Percentiles rank a stretch among this genome's conserved stretches.
Conservation (phyloP, 78 protist genomes). For the Monocercomonoides exilis region DNA sequence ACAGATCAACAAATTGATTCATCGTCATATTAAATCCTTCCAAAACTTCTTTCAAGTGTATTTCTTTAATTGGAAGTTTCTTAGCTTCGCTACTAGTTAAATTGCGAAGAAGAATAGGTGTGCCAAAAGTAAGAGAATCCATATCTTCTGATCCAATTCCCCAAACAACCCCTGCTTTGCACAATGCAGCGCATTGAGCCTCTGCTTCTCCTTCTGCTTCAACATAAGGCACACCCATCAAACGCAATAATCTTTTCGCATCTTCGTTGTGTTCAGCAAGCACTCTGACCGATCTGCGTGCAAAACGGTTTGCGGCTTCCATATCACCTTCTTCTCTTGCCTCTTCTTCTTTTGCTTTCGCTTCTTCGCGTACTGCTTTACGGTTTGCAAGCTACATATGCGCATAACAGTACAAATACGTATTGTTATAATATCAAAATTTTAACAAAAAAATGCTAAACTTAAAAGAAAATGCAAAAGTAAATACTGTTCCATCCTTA, state of each 20-base stretch:
- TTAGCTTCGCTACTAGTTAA: constrained; percentile 66
- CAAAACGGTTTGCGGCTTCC: not conserved
- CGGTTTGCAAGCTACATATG: constrained; percentile 79
- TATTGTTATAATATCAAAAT: not conserved
- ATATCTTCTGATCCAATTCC: constrained; percentile 91
- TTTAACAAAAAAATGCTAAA: not conserved
- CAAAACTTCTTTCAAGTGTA: constrained; percentile 47
- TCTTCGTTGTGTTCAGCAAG: constrained; percentile 78
- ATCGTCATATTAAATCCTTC: constrained; percentile 52
- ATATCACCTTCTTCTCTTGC: constrained; percentile 56
- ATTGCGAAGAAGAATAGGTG: constrained; percentile 57
- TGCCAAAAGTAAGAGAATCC: constrained; percentile 93
- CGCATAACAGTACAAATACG: not conserved
- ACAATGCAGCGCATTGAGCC: constrained; percentile 90
- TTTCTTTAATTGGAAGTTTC: constrained; percentile 72
- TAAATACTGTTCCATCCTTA: constrained; percentile 48
- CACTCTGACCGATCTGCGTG: constrained; percentile 53
- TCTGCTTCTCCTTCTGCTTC: constrained; percentile 96
- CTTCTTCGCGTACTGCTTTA: constrained; percentile 58
- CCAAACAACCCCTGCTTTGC: constrained; percentile 45
- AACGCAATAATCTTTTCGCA: constrained; percentile 59
- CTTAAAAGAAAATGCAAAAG: not conserved
- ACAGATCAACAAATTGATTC: constrained; percentile 88
- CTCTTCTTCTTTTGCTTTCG: constrained; percentile 45
- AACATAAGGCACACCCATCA: constrained; percentile 94